Evolutionary conservation across 179 eudicot genomes (phyloP).

Genomic region (Monotropa hypopitys): DNA sequence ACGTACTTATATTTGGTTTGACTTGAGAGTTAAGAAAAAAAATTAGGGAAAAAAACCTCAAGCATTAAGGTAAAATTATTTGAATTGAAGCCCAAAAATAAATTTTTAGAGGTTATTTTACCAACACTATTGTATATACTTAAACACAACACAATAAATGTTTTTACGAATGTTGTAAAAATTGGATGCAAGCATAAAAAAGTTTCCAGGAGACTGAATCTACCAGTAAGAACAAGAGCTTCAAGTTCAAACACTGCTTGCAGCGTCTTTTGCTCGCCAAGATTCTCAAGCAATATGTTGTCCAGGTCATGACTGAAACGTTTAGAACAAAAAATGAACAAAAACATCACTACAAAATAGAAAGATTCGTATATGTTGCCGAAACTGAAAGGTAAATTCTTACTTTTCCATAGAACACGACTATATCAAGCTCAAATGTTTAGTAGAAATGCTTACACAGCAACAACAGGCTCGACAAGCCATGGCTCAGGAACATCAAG

Average conservation of each 20-base stretch:
- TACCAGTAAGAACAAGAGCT: slow-evolving; percentile 95
- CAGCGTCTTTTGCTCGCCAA: slow-evolving; percentile 76
- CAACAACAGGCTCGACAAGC: slow-evolving; percentile 95
- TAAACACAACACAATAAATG: too few species aligned
- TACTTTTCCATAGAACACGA: neutral
- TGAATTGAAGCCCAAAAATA: too few species aligned
- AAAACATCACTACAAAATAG: neutral
- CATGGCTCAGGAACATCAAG: slow-evolving; percentile 99
- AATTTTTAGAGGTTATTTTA: neutral
- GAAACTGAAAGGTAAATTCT: neutral
- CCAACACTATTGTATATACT: neutral
- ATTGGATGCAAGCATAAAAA: slow-evolving; percentile 4
- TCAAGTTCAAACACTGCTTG: slow-evolving; percentile 96
- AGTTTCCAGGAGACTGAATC: neutral
- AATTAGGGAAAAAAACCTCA: too few species aligned
- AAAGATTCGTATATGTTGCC: neutral
- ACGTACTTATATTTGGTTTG: too few species aligned
- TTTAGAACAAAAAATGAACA: slow-evolving; percentile 6
- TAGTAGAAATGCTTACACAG: slow-evolving; percentile 44
- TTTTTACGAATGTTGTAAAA: neutral
- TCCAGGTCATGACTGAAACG: slow-evolving; percentile 87
- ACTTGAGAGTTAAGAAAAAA: too few species aligned
- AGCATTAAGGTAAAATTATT: too few species aligned
- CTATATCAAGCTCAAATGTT: slow-evolving; percentile 4
- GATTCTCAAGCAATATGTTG: slow-evolving; percentile 90